Evolutionary conservation across 176 grass and related monocot genomes (phyloP).

Genomic region (Aegilops umbellulata): DNA sequence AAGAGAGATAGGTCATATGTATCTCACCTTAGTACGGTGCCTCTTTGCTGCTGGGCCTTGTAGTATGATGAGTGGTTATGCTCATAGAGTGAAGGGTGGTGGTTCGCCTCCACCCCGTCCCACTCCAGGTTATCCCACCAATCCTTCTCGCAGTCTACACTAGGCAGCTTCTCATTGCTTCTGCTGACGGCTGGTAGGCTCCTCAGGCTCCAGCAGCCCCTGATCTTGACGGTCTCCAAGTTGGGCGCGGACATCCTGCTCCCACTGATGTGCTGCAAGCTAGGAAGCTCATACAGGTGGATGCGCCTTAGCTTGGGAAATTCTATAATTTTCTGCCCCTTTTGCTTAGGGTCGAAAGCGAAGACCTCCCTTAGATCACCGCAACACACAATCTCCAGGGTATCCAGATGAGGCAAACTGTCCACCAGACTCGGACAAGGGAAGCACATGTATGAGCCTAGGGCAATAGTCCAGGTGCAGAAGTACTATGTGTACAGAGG

Average conservation of each 20-base stretch:
- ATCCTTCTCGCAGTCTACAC: not conserved
- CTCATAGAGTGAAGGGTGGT: not conserved
- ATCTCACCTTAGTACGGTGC: not conserved
- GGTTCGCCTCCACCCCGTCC: not conserved
- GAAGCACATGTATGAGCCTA: not conserved
- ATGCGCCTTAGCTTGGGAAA: not conserved
- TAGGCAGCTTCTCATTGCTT: not conserved
- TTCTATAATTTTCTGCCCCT: rapidly evolving
- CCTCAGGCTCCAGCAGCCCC: not conserved
- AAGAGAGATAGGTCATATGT: not conserved
- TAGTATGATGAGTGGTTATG: not conserved
- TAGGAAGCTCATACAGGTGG: not conserved
- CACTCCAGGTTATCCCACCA: not conserved
- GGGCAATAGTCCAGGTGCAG: not conserved
- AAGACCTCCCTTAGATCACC: not conserved
- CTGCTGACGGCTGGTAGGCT: not conserved
- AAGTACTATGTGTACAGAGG: not conserved
- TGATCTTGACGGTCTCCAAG: not conserved
- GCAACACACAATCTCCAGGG: not conserved
- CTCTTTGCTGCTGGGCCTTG: not conserved
- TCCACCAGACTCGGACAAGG: not conserved
- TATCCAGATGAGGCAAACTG: not conserved
- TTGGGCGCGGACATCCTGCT: not conserved
- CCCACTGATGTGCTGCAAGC: not conserved
- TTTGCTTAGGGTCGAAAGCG: not conserved